Percentiles rank a stretch among this genome's conserved stretches.
These are phyloP conservation scores for Oenanthe sinensis DNA, from an alignment of 129 eudicot species.

Conservation along the genomic window DNA sequence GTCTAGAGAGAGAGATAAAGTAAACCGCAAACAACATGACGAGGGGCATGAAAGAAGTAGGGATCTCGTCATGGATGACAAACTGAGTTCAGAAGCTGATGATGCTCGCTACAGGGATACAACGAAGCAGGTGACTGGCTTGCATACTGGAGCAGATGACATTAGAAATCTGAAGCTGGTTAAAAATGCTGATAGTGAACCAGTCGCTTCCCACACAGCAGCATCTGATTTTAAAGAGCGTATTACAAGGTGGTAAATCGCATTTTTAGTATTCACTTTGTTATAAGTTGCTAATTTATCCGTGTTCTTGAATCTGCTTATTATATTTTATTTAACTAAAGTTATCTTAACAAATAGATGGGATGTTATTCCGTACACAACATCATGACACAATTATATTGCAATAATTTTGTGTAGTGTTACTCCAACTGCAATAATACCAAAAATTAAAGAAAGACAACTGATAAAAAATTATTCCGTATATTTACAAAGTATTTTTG, in stretches of 20 bases:
- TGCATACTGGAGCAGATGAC: constrained; percentile 24
- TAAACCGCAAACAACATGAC: constrained; percentile 33
- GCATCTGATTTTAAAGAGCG: constrained; percentile 58
- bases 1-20: constrained; percentile 40
- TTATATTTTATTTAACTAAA: neutral
- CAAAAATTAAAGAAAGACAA: neutral
- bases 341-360: neutral
- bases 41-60: constrained; percentile 35
- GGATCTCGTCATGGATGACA: constrained; percentile 40
- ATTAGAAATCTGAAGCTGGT: constrained; percentile 23
- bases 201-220: constrained; percentile 29
- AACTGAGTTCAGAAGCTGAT: constrained; percentile 23
- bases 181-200: constrained; percentile 26
- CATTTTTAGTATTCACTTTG: no score
- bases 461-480: neutral
- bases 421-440: neutral
- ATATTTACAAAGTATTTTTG: neutral
- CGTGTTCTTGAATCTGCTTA: neutral
- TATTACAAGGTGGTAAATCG: constrained; percentile 29
- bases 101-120: constrained; percentile 28
- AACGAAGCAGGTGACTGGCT: constrained; percentile 15
- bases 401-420: neutral
- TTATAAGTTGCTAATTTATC: neutral
- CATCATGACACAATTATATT: neutral
- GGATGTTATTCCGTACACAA: neutral